Percentiles rank a stretch among this genome's conserved stretches.
Conservation (phyloP, 140 eudicot genomes). For the Cichorium intybus region DNA sequence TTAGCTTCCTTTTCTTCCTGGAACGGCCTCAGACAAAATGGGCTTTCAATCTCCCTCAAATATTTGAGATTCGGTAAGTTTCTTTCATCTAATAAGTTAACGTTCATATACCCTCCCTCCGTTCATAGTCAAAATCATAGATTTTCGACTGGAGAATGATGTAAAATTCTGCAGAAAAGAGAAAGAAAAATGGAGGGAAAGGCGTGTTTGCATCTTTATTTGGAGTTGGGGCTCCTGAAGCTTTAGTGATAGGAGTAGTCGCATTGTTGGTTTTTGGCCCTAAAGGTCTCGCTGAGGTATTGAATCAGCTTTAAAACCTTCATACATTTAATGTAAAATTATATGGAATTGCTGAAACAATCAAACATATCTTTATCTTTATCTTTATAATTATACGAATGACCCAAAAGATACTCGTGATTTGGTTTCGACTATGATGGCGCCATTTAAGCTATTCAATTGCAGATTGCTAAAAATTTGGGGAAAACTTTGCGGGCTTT, state of each 20-base stretch:
- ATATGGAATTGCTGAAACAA: no score
- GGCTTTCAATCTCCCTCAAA: not conserved
- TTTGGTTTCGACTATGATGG: no score
- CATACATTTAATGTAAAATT: no score
- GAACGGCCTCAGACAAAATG: not conserved
- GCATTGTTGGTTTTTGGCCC: constrained; percentile 89
- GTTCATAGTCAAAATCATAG: not conserved
- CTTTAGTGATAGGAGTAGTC: constrained; percentile 67
- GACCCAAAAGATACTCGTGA: no score
- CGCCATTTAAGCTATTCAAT: no score
- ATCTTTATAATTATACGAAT: no score
- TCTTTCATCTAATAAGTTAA: no score
- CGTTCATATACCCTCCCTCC: not conserved
- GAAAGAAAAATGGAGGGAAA: constrained; percentile 47
- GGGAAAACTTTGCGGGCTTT: constrained; percentile 83
- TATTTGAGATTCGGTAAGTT: constrained; percentile 1
- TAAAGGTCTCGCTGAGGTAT: constrained; percentile 99
- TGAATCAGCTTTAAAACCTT: no score
- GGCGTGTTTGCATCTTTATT: constrained; percentile 83
- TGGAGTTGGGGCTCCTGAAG: constrained; percentile 99
- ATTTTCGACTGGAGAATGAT: not conserved
- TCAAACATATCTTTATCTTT: no score
- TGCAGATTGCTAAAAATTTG: constrained; percentile 81
- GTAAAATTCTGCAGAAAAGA: constrained; percentile 63
- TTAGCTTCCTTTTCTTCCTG: not conserved